A percentile compares a stretch with the other conserved stretches of the same genome.
Conservation (phyloP, 495 filamentous ascomycete species). For the Clohesyomyces aquaticus region DNA sequence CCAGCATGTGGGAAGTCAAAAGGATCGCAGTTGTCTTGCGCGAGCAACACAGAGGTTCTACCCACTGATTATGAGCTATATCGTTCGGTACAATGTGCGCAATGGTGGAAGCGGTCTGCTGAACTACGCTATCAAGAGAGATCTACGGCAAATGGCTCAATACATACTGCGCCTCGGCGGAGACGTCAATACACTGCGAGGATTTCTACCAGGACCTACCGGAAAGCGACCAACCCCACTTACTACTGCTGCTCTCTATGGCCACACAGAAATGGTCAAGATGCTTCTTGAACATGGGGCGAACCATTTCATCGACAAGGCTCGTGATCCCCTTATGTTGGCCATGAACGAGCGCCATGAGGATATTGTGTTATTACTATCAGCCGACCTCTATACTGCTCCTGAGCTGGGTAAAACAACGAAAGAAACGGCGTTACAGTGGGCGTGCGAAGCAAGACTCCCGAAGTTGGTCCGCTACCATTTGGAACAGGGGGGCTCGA, state of each 20-base stretch:
- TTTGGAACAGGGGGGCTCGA: conserved; percentile 5
- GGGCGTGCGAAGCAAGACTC: conserved; percentile 14
- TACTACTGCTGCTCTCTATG: conserved; percentile 13
- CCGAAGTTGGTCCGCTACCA: conserved; percentile 18
- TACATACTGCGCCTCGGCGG: conserved; percentile 9
- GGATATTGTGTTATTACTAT: conserved; percentile 18
- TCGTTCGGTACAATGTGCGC: conserved; percentile 16
- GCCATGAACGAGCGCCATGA: conserved; percentile 20
- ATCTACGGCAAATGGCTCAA: conserved; percentile 12
- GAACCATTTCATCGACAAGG: conserved; percentile 9
- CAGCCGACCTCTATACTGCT: not conserved
- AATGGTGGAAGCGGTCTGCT: conserved; percentile 20
- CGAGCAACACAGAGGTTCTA: conserved; percentile 20
- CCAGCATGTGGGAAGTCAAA: conserved; percentile 6
- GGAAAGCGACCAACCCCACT: conserved; percentile 10
- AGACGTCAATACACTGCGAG: conserved; percentile 14
- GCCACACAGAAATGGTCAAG: conserved; percentile 17
- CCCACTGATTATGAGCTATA: conserved; percentile 23
- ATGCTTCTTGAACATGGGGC: conserved; percentile 11
- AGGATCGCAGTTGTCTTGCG: conserved; percentile 17
- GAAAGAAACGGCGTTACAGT: conserved; percentile 7
- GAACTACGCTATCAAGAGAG: conserved; percentile 9
- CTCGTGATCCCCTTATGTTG: conserved; percentile 10
- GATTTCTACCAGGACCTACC: not conserved
- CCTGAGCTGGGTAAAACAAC: not conserved